phyloP scores from a whole-genome alignment of 2,329 filamentous ascomycete genomes.

The Phaeoacremonium minimum region DNA sequence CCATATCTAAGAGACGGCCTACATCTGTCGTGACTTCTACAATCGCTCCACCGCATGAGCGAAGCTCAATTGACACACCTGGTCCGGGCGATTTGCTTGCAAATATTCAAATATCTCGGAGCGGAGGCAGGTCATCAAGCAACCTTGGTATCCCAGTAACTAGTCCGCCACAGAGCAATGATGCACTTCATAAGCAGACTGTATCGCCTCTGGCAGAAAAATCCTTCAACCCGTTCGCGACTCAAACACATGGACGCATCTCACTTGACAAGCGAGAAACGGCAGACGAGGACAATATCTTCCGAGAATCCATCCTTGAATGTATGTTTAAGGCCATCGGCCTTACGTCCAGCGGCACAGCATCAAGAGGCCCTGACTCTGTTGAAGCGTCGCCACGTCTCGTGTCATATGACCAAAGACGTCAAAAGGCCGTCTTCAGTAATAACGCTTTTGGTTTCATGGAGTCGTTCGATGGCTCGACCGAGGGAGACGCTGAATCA shows the following conservation, averaged over 20 bases:
- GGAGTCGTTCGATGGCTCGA: constrained; percentile 72
- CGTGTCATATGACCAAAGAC: constrained; percentile 75
- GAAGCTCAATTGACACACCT: constrained; percentile 41
- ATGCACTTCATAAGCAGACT: constrained; percentile 27
- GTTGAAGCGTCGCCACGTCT: constrained; percentile 81
- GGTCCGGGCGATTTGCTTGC: constrained; percentile 77
- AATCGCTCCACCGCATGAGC: constrained; percentile 34
- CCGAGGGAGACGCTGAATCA: constrained; percentile 83
- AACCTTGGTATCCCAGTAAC: constrained; percentile 20
- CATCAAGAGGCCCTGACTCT: constrained; percentile 65
- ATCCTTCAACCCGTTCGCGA: constrained; percentile 53
- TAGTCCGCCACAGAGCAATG: constrained; percentile 18
- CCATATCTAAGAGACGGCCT: constrained; percentile 46
- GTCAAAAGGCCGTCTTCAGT: constrained; percentile 74
- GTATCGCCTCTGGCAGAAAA: constrained; percentile 44
- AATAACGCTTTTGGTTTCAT: constrained; percentile 89
- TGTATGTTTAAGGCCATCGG: constrained; percentile 96
- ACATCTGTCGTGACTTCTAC: constrained; percentile 36
- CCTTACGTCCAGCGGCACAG: constrained; percentile 63
- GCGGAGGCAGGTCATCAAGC: constrained; percentile 42
- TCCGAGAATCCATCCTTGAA: constrained; percentile 84
- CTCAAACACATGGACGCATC: constrained; percentile 44
- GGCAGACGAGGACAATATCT: constrained; percentile 81
- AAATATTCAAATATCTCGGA: constrained; percentile 68
- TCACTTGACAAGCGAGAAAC: constrained; percentile 70